Evolutionary conservation across 345 rosid genomes (phyloP), one percentile per base, ranked within the genome.

Genomic region (Arabidopsis arenosa): DNA sequence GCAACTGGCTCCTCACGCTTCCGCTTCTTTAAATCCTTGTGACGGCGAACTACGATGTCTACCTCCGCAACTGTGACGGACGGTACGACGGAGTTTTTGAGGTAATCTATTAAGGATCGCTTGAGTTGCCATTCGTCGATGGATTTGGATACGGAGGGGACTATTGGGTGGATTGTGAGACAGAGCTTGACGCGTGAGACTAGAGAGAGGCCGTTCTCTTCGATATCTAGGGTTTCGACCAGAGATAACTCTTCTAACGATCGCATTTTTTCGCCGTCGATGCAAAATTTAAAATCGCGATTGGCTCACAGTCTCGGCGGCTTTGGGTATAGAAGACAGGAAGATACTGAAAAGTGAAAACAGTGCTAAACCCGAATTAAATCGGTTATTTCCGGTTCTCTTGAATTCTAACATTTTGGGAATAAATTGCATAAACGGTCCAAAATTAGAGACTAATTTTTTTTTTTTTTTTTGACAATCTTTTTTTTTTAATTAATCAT

Each of bases 91-190:
- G 93, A 88, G 76, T 66, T 63, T 79, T 82, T 86, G 71, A 92
- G 86, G 83, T 84, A 94, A 57, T 88, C 91, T 2, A 80, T 75
- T 18, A 92, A 80, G 13, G 98, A 89, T 37, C 83, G 88, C 78
- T 86, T 94, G 57, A 92, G 85, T 72, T 85, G 93, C 98, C 98
- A 94, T 75, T 92, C 97, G 81, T 94, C 96, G 78, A 92, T 80
- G 63, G 90, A 84, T 21, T 81, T 92, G 6, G 92, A 78, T 66
- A 85, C 86, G 72, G 95, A 80, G 6, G 91, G 85, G 53, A 70
- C 66, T 2, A 84, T 17, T 13, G 97, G 92, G 74, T 85, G 63
- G 74, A 94, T 84, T 6, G 87, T 75, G 76, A 92, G 92, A 12
- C 63, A 63, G 68, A 92, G 89, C 85, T 84, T 85, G 73, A 86